Evolutionary conservation across 805 yeast genomes (phyloP), one percentile per base, ranked within the genome.

Genomic region (Metschnikowia hibisci): DNA sequence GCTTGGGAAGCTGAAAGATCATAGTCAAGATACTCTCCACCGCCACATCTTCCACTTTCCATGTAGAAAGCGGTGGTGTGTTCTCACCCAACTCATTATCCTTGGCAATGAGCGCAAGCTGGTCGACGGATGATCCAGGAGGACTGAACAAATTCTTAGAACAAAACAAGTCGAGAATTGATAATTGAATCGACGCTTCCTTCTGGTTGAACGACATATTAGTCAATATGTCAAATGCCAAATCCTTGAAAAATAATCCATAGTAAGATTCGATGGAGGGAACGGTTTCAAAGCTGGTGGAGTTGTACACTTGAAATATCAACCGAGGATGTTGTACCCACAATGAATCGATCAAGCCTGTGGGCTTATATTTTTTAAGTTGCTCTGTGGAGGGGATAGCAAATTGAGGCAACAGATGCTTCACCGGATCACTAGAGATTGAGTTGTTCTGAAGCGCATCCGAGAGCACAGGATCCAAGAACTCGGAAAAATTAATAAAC

Each of bases 31-130:
- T 80, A 34, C 86, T 79, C 59, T 93, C 97, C 28, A 90, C 76
- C 0, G 91, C 87, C 32, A 90, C 72, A 60, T 90, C 96, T 63
- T 93, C 99, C 46, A 89, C 77, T 60, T 93, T 93, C 85, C 87
- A 88, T 0, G 96, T 88, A 1, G 95, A 78, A 33, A 71, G 62
- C 2, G 71, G 61, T 3, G 74, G 73, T 4, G 28, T 46, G 44
- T 70, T 69, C 49, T 65, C 73, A 1, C 74, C 73, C 1, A 62
- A 31, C n/a, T 52, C 52, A 43, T 70, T 76, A 42, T 74, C 75
- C 11, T 70, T 64, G 6, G 53, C 52, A 27, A 71, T 66, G 39
- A 56, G 48, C 5, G 67, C 54, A 41, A 91, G 67, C 47, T 80
- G 81, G 52, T 89, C 96, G 46, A 89, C 73, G 0, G 95, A 78